Evolutionary conservation across 2,329 filamentous ascomycete genomes (phyloP).

Genomic region (Fusarium sp.): DNA sequence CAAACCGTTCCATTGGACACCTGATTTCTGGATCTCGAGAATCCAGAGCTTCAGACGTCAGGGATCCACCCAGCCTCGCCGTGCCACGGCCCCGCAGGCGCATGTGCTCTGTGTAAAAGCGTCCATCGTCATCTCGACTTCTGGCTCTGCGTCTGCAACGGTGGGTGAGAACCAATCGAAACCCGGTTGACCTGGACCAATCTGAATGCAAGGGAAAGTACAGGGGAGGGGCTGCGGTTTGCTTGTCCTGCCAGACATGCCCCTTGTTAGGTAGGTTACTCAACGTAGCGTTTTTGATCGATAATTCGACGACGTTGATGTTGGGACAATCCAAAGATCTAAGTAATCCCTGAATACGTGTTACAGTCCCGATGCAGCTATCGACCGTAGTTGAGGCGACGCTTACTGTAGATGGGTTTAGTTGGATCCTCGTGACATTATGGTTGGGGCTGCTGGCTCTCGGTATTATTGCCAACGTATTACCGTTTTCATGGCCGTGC

Average conservation of each 20-base stretch:
- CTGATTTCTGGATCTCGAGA: slow-evolving; percentile 32
- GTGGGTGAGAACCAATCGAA: slow-evolving; percentile 35
- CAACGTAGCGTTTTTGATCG: slow-evolving; percentile 40
- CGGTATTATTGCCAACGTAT: not conserved
- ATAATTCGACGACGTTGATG: slow-evolving; percentile 34
- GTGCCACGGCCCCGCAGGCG: slow-evolving; percentile 43
- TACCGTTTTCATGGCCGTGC: slow-evolving; percentile 2
- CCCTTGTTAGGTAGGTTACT: slow-evolving; percentile 28
- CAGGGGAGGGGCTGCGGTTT: slow-evolving; percentile 13
- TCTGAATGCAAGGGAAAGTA: slow-evolving; percentile 26
- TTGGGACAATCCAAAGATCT: slow-evolving; percentile 26
- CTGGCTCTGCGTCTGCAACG: not conserved
- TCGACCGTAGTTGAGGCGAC: not conserved
- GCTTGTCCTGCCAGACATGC: slow-evolving; percentile 21
- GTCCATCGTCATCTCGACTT: slow-evolving; percentile 42
- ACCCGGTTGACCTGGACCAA: slow-evolving; percentile 33
- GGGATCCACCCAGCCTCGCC: slow-evolving; percentile 44
- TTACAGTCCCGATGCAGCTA: not conserved
- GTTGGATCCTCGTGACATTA: not conserved
- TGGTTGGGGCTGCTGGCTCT: not conserved
- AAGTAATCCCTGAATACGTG: slow-evolving; percentile 31
- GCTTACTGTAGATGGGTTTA: not conserved
- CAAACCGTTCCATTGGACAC: slow-evolving; percentile 43
- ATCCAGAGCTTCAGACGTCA: slow-evolving; percentile 40
- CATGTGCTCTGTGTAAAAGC: slow-evolving; percentile 38